Evolutionary conservation across 2,329 filamentous ascomycete genomes (phyloP).

Genomic region (Trichoderma pleuroti): DNA sequence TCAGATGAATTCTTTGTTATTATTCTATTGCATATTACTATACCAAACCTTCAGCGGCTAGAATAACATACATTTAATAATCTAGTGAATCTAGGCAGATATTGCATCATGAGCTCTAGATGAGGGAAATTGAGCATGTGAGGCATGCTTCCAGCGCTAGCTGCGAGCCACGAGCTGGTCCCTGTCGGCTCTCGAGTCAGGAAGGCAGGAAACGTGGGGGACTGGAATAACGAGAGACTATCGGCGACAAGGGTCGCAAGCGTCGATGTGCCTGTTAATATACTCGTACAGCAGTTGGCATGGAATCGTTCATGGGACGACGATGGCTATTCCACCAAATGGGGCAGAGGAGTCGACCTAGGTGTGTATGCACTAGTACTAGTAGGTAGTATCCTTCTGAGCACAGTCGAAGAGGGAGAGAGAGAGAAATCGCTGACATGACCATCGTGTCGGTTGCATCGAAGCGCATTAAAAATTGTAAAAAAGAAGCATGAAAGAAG

Average conservation of each 20-base stretch:
- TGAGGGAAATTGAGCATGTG: background rate
- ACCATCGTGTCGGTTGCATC: background rate
- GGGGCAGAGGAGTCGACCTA: background rate
- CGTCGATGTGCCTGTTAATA: background rate
- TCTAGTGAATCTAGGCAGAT: background rate
- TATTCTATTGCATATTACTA: background rate
- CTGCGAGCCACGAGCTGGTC: background rate
- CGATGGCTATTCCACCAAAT: background rate
- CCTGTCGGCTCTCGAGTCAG: conserved; percentile 3
- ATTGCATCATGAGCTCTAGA: background rate
- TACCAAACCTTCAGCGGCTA: background rate
- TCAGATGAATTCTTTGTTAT: background rate
- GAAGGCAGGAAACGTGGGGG: background rate
- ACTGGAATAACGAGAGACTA: background rate
- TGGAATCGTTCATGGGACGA: background rate
- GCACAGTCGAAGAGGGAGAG: background rate
- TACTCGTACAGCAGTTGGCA: background rate
- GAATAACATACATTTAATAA: background rate
- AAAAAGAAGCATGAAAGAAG: background rate
- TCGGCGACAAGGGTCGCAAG: background rate
- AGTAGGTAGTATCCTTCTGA: background rate
- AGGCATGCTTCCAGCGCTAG: background rate
- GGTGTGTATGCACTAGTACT: too few species aligned
- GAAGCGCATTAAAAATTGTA: background rate
- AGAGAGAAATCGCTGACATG: background rate